A percentile compares a stretch with the other conserved stretches of the same genome.
Conservation (phyloP, 345 rosid genomes). For the Noccaea caerulescens region DNA sequence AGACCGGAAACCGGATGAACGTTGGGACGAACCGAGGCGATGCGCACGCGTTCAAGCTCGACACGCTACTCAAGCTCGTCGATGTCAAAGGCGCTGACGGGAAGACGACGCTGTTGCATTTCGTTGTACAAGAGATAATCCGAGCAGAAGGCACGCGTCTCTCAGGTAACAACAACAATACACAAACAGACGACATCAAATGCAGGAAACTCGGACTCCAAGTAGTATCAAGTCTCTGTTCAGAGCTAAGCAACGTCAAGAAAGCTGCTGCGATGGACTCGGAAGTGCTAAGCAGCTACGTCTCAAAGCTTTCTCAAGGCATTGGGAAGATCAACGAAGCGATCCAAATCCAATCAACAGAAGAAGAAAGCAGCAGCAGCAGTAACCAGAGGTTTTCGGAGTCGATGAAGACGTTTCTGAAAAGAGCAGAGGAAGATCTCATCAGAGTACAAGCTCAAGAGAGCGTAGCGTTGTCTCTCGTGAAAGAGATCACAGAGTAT, state of each 20-base stretch:
- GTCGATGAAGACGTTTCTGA: conserved; percentile 69
- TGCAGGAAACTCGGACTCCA: conserved; percentile 89
- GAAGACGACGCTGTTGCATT: conserved; percentile 94
- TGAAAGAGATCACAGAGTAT: conserved; percentile 95
- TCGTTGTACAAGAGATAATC: conserved; percentile 95
- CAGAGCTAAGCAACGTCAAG: conserved; percentile 81
- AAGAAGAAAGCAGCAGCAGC: conserved; percentile 50
- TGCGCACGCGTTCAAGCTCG: conserved; percentile 98
- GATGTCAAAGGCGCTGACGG: conserved; percentile 98
- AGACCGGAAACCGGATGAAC: conserved; percentile 99
- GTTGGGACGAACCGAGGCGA: conserved; percentile 98
- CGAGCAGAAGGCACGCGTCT: conserved; percentile 90
- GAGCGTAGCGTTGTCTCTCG: conserved; percentile 80
- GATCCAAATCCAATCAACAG: conserved; percentile 47
- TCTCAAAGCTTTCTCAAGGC: conserved; percentile 80
- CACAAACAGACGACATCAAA: conserved; percentile 66
- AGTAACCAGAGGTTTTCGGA: conserved; percentile 61
- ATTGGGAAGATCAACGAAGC: conserved; percentile 63
- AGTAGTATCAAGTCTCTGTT: conserved; percentile 85
- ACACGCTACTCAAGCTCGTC: conserved; percentile 91
- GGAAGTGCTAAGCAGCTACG: conserved; percentile 79
- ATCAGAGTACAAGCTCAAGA: conserved; percentile 89
- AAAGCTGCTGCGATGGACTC: conserved; percentile 99
- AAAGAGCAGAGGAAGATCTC: conserved; percentile 77
- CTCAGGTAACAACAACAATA: conserved; percentile 49